Percentiles rank a stretch among this genome's conserved stretches.
Evolutionary conservation across 1,284 basidiomycete species (phyloP).

Genomic region (Trichosporon sp.): DNA sequence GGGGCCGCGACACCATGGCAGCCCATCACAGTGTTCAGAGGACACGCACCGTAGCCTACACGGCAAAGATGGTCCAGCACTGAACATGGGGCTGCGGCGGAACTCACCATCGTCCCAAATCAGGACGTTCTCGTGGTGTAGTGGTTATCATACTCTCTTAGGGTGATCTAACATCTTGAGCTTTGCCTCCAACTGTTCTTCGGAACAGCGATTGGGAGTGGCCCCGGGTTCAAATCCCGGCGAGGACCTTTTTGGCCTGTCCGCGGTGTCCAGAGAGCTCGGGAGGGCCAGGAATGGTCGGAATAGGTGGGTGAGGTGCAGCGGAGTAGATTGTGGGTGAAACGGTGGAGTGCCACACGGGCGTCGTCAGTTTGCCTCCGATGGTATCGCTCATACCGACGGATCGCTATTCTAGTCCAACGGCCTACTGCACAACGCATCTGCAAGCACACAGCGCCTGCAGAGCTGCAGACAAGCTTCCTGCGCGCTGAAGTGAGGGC

Average conservation of each 20-base stretch:
- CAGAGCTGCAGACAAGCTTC: too few species aligned
- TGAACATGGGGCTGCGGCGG: too few species aligned
- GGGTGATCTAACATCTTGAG: slow-evolving; percentile 1
- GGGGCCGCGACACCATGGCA: too few species aligned
- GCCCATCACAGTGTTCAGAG: too few species aligned
- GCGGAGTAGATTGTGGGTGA: not conserved
- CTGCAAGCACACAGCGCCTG: not conserved
- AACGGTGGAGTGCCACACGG: not conserved
- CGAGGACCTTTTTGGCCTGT: not conserved
- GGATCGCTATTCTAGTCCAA: too few species aligned
- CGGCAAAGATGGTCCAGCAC: too few species aligned
- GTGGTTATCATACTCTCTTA: slow-evolving; percentile 1
- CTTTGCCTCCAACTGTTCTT: not conserved
- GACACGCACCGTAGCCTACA: too few species aligned
- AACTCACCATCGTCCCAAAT: not conserved
- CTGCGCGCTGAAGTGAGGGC: too few species aligned
- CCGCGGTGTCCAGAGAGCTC: not conserved
- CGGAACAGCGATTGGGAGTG: not conserved
- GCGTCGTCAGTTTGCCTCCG: too few species aligned
- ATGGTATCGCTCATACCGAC: too few species aligned
- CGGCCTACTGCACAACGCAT: too few species aligned
- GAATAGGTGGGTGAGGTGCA: not conserved
- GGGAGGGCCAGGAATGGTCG: not conserved
- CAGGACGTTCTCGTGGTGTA: not conserved
- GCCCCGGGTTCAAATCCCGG: not conserved